Conservation (phyloP, 371 early-diverging fungal species). For the Lichtheimia ornata region DNA sequence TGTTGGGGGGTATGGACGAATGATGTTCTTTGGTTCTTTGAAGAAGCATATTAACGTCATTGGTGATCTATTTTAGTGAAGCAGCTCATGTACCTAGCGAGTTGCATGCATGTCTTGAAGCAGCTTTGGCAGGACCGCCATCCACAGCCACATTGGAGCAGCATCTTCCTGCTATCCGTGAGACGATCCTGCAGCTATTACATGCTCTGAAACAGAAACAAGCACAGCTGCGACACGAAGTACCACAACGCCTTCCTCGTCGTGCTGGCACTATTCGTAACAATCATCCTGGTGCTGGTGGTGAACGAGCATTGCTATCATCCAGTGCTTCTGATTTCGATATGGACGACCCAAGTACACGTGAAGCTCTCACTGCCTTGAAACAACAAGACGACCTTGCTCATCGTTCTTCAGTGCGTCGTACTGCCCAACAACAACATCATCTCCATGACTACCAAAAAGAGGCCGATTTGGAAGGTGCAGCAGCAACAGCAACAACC, state of each 20-base stretch:
- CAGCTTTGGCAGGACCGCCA: constrained; percentile 47
- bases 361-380: constrained; percentile 27
- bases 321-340: constrained; percentile 22
- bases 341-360: constrained; percentile 31
- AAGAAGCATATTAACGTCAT: background rate
- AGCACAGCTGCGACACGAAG: constrained; percentile 36
- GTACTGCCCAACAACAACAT: background rate
- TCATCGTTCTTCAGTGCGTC: constrained; percentile 7
- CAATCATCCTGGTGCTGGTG: background rate
- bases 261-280: too few species aligned
- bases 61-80: constrained; percentile 34
- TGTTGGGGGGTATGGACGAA: background rate
- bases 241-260: background rate
- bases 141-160: constrained; percentile 50
- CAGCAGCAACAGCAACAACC: too few species aligned
- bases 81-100: constrained; percentile 54
- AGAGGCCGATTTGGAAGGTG: too few species aligned
- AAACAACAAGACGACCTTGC: constrained; percentile 18
- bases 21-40: background rate
- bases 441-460: too few species aligned
- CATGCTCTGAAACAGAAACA: constrained; percentile 60
- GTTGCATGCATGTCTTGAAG: constrained; percentile 45
- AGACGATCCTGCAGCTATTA: constrained; percentile 53
- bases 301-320: background rate
- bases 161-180: constrained; percentile 57